Base-by-base conservation (phyloP, 192 early-diverging fungal species). In the Mycoemilia scoparia region DNA sequence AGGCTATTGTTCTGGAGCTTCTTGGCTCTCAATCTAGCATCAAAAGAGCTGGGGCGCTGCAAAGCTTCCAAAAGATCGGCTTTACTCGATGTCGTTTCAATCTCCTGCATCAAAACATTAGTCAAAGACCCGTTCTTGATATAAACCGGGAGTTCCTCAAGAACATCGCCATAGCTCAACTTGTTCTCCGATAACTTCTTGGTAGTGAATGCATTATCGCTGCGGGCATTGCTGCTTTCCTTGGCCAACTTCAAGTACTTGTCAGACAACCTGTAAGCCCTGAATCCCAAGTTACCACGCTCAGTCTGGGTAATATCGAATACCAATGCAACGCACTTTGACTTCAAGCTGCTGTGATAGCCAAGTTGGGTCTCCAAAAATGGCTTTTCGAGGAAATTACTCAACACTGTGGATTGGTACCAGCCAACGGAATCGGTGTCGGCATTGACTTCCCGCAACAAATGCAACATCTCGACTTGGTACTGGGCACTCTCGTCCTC, bases 391-490 rank as follows among this genome's bases (percentile, higher is more conserved):
- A 88, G 76, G 53, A 89, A 88, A 43, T 77, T 76, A 41, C 79
- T 81, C 45, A 91, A 59, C 35, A 80, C 69, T 20, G 88, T 77
- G 16, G 87, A 85, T 50, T 87, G 87, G 62, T 96, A 90, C 86
- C 93, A 91, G 14, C 95, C 95, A 22, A 96, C 90, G 29, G 86
- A 79, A 70, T 89, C 91, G 47, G 83, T 79, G 48, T 99, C 95
- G 29, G 79, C 84, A 56, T 96, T 92, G 39, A 95, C 77, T 36
- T 85, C 77, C 37, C 83, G 74, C 51, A 99, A 69, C 47, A 80
- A 77, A 46, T 81, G 67, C 66, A 99, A 76, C 85, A 95, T 90
- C 49, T 86, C 77, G 27, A 87, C 47, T 63, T 92, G 86, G 62
- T 99, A 95, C 39, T 85, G 76, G 11, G 77, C 69, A 49, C 51